Evolutionary conservation across 371 early-diverging fungal species (phyloP), one percentile per base, ranked within the genome.

Genomic region (Apophysomyces sp.): DNA sequence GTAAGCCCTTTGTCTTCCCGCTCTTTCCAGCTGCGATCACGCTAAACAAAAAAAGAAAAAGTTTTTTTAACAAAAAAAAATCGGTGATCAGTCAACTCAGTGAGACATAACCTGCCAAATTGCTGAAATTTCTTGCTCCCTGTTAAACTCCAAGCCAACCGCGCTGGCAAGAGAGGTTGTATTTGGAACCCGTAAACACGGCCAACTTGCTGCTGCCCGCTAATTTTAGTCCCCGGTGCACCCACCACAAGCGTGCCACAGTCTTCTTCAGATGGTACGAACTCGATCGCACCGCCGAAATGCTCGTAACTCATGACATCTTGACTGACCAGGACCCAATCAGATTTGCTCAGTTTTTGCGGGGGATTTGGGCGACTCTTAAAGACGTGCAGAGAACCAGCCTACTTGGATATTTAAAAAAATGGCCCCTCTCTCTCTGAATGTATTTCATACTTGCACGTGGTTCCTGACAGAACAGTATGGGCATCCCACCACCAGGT

Each of bases 401-500:
- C 80, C 78, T 57, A 73, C 21, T 13, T 41, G 9, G 18, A 64
- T 56, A 49, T 54, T 62, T 0, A 60, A 61, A 28, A 55, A 51
- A 0, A 62, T 56, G 31, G 26, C 8, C 13, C 58, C 61, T 4
- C 30, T 32, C 30, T 51, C 44, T 13, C 24, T 31, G 21, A 58
- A 30, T 41, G 67, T 8, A 63, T 49, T 57, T 31, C 58, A 55
- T 69, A 70, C 82, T 66, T 83, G 82, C 26, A 31, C 51, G 15
- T 62, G 40, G 5, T 56, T 61, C 31, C 32, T 29, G 13, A 64
- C 60, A 24, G 75, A 60, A 51, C 77, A 78, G 51, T 81, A 77
- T 2, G 94, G 93, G 52, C 89, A 88, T 6, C 91, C 93, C 31
- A 92, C 67, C 0, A 92, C 60, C 24, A 94, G 68, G 67, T 92